Percentiles rank a stretch among this genome's conserved stretches.
Evolutionary conservation across 441 rosid genomes (phyloP).

Genomic region (Syzygium syzygioides): DNA sequence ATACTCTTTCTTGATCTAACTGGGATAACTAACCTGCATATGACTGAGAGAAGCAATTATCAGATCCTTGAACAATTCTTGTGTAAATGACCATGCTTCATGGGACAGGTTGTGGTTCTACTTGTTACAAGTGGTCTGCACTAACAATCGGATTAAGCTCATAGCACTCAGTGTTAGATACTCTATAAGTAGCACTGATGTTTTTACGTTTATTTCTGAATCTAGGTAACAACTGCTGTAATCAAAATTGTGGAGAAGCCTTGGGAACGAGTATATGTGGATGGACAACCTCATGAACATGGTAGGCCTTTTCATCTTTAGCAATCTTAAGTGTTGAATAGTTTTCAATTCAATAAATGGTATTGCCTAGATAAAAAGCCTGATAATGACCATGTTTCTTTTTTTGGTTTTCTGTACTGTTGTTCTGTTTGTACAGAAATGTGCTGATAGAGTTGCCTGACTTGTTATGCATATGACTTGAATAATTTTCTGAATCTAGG

Average conservation of each 20-base stretch:
- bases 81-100: background rate
- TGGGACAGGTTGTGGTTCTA: background rate
- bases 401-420: background rate
- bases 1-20: background rate
- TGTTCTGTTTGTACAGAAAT: background rate
- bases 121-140: background rate
- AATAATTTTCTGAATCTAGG: background rate
- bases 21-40: too few relatives aligned
- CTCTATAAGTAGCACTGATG: background rate
- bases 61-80: background rate
- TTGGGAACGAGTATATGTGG: conserved; percentile 70
- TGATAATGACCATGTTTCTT: background rate
- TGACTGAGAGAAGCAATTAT: background rate
- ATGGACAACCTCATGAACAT: conserved; percentile 69
- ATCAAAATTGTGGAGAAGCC: conserved; percentile 83
- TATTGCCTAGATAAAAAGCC: background rate
- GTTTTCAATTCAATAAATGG: background rate
- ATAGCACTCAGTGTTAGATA: background rate
- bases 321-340: background rate
- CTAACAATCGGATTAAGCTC: background rate
- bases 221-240: conserved; percentile 66
- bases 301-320: conserved; percentile 29
- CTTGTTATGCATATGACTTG: background rate
- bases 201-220: background rate
- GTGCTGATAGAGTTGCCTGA: background rate